Evolutionary conservation across 140 eudicot species (phyloP), one percentile per base, ranked within the genome.

Genomic region (Oenanthe javanica): DNA sequence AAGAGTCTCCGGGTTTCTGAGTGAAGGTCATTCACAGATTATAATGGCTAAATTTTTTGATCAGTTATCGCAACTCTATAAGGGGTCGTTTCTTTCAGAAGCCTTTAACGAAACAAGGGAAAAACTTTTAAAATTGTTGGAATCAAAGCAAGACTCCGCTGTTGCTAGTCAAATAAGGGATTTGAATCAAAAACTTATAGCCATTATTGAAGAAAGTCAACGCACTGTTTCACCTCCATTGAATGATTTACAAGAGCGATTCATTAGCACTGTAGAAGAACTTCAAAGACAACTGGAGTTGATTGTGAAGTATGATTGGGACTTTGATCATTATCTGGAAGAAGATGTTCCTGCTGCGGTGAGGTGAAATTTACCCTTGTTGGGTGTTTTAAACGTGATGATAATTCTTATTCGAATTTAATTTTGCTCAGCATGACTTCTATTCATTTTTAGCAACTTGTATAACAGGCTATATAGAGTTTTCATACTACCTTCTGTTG

Each of bases 311-410:
- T 95, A 86, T 85, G 95, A 95, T 84, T 95, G 99, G 98, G 98
- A 94, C 87, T 94, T 94, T 48, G 98, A 94, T 82, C 92, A 92
- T 82, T 92, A 92, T 73, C 88, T 95, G 88, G 97, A 95, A 84
- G 97, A 95, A 79, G 99, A 95, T 54, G 88, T 95, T 86, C 99
- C 99, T 82, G 93, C 91, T 89, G 99, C 91, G 97, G 99, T 95
- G 98, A 90, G 97, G 97, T 92, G 94, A 88, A 94, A 79, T 89
- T 80, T 84, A 84, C 79, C 84, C 82, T 55, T 88, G 77, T 72
- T 72, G 77, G 79, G 79, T 80, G 57, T 77, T 57, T 67, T 82
- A 45, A 63, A 46, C 63, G 77, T 43, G 79, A 79, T 52, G 48
- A 12, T 27, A 47, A 25, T 78, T 61, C 23, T 0, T 42, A 4